phyloP scores from a whole-genome alignment of 768 basidiomycete species.

The Panellus pusillus region DNA sequence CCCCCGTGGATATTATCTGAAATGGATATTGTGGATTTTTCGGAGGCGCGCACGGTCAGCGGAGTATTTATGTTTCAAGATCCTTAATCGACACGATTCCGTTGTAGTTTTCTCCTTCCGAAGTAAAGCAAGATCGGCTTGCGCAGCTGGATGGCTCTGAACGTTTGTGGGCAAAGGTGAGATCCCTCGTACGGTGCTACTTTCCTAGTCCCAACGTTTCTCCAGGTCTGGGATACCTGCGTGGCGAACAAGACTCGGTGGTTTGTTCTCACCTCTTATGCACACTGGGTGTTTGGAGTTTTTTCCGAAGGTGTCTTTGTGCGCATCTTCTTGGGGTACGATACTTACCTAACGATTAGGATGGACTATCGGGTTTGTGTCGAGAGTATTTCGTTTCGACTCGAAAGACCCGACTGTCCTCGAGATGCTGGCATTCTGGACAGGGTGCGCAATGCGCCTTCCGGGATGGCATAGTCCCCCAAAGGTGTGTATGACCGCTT shows the following conservation, averaged over 20 bases:
- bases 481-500: not conserved
- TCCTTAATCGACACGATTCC: not conserved
- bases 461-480: not conserved
- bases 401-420: not conserved
- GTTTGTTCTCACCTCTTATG: conserved; percentile 8
- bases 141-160: not conserved
- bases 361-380: conserved; percentile 12
- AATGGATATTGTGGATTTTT: conserved; percentile 7
- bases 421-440: conserved; percentile 7
- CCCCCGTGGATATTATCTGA: conserved; percentile 11
- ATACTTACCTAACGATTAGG: not conserved
- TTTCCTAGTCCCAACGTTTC: not conserved
- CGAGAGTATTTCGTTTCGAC: conserved; percentile 3
- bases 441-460: conserved; percentile 11
- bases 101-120: not conserved
- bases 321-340: too few relatives aligned
- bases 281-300: conserved; percentile 6
- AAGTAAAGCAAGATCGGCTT: not conserved
- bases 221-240: conserved; percentile 11
- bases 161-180: conserved; percentile 6
- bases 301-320: conserved; percentile 7
- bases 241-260: conserved; percentile 4
- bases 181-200: not conserved
- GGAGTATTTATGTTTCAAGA: not conserved
- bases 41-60: not conserved